Evolutionary conservation across 129 eudicot genomes (phyloP).

Genomic region (Helichrysum umbraculigerum): DNA sequence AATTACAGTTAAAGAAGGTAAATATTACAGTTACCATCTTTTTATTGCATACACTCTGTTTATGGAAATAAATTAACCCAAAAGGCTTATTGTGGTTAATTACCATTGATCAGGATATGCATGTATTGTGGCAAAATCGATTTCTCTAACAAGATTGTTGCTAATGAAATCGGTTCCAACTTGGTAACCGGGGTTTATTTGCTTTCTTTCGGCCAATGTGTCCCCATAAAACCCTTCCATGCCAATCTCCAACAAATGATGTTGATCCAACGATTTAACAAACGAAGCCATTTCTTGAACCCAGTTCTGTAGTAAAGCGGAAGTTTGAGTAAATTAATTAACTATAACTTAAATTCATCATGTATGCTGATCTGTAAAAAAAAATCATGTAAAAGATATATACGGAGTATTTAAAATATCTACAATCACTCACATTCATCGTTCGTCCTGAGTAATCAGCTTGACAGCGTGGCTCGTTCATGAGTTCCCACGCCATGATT

Average conservation of each 20-base stretch:
- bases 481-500: constrained; percentile 88
- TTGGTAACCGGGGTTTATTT: constrained; percentile 67
- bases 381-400: neutral
- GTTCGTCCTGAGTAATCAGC: constrained; percentile 68
- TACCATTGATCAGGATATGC: constrained; percentile 70
- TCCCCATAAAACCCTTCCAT: constrained; percentile 92
- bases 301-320: constrained; percentile 46
- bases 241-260: constrained; percentile 64
- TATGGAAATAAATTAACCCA: neutral
- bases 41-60: too few species aligned
- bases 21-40: too few species aligned
- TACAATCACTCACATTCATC: constrained; percentile 41
- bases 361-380: neutral
- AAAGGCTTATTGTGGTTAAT: neutral
- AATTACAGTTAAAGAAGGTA: neutral
- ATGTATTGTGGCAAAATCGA: constrained; percentile 77
- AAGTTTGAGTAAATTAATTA: neutral
- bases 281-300: constrained; percentile 74
- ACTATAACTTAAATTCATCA: neutral
- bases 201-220: constrained; percentile 57
- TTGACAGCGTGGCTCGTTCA: constrained; percentile 81
- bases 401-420: neutral
- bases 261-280: constrained; percentile 57
- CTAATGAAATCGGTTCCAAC: constrained; percentile 75
- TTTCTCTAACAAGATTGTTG: constrained; percentile 54